Evolutionary conservation across 495 filamentous ascomycete species (phyloP).

Genomic region (Hyphodiscus hymeniophilus): DNA sequence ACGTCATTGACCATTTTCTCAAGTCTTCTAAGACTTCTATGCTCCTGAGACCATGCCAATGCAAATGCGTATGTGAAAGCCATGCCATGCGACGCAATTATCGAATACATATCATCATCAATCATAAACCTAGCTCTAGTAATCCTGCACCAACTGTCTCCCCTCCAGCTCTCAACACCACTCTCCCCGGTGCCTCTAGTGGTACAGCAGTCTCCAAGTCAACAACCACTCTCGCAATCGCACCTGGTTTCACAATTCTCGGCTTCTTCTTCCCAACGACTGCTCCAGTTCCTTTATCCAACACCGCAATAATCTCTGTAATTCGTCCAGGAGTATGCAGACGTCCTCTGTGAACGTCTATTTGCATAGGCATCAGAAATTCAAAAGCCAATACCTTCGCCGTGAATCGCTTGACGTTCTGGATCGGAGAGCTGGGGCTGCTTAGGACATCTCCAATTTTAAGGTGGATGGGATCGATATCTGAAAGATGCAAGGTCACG

Average conservation of each 20-base stretch:
- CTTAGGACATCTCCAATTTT: constrained; percentile 80
- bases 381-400: constrained; percentile 86
- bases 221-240: constrained; percentile 58
- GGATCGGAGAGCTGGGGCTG: constrained; percentile 55
- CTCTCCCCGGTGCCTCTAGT: constrained; percentile 64
- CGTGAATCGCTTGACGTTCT: constrained; percentile 59
- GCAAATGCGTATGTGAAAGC: too few species aligned
- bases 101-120: too few species aligned
- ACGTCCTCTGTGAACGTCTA: constrained; percentile 81
- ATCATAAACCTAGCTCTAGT: too few species aligned
- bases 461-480: constrained; percentile 77
- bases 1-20: too few species aligned
- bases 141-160: constrained; percentile 82
- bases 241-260: constrained; percentile 65
- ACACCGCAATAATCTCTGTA: constrained; percentile 52
- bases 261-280: constrained; percentile 73
- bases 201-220: constrained; percentile 70
- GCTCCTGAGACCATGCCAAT: too few species aligned
- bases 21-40: too few species aligned
- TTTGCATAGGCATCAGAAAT: constrained; percentile 73
- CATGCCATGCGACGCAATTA: too few species aligned
- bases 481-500: constrained; percentile 69
- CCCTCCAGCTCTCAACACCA: constrained; percentile 75
- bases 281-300: constrained; percentile 61
- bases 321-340: constrained; percentile 74